Base-by-base conservation (phyloP, 2,329 filamentous ascomycete genomes). In the Monosporascus ibericus region DNA sequence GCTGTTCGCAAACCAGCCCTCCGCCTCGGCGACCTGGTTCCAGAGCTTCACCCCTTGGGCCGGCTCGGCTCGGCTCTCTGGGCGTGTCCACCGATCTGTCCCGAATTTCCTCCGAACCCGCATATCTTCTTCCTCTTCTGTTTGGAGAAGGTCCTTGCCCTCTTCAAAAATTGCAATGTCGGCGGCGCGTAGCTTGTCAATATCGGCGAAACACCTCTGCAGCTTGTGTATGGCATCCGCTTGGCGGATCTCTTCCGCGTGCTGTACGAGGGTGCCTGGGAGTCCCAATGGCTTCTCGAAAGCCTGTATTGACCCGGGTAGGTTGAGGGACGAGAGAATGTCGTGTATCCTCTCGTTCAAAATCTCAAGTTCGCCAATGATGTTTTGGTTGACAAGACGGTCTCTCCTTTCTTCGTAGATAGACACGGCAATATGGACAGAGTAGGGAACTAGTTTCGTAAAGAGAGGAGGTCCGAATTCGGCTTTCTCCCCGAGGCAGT, bases 371-470 rank as follows among this genome's bases (percentile, higher is more conserved):
- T 95, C 87, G 25, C 87, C 85, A 48, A 96, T 87, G 34, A 97
- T 90, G 48, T 83, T 88, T 59, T 90, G 88, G 65, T 94, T 95
- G 44, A 99, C 86, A 53, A 96, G 75, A n/a, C 91, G 82, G 68
- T 99, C 92, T 52, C 92, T 81, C 15, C 92, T 82, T 65, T 97
- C 92, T 51, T 91, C 91, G 65, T 99, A 99, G 36, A 97, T 96
- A 47, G 90, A 96, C 1, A 92, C 90, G 7, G 94, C 94, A 48
- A 97, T 82, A 64, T 99, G 94, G 0, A 97, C 94, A 0, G 92
- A 91, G 67, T 96, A 97, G 0, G 94, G 94, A 0, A 99, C 94
- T 2, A 99, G 79, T 62, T 92, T 94, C 2, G 88, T 84, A 67
- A 99, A 97, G 0, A 99, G 73, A 0, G 91, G 88, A 22, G 85